These are phyloP conservation scores for Linanthus parryae DNA, from an alignment of 148 eudicot genomes.

Conservation along the genomic window DNA sequence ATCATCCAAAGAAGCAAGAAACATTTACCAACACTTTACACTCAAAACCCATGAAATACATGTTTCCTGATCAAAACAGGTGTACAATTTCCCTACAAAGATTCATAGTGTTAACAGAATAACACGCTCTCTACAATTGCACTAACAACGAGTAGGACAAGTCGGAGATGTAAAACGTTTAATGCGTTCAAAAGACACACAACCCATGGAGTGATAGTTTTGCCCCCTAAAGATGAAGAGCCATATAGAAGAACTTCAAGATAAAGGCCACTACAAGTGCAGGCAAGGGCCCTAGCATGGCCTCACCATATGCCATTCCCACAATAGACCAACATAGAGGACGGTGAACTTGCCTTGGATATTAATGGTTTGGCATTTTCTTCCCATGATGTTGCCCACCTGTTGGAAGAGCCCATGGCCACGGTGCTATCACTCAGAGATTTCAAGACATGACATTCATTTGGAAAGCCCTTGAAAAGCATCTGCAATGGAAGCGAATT, in stretches of 20 bases:
- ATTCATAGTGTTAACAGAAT: too few relatives aligned
- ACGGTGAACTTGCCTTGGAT: slow-evolving; percentile 35
- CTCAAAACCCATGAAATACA: too few relatives aligned
- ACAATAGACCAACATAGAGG: neutral
- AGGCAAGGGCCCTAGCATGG: too few relatives aligned
- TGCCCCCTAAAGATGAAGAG: too few relatives aligned
- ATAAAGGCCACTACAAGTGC: neutral
- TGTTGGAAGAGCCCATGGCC: slow-evolving; percentile 55
- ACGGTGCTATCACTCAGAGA: slow-evolving; percentile 54
- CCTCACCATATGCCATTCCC: too few relatives aligned
- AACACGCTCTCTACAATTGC: too few relatives aligned
- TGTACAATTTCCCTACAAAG: too few relatives aligned
- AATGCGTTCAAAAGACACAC: too few relatives aligned
- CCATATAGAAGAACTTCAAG: neutral
- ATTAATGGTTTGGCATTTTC: slow-evolving; percentile 77
- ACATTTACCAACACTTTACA: neutral
- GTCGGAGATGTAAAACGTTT: too few relatives aligned
- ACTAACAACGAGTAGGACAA: too few relatives aligned
- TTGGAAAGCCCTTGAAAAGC: slow-evolving; percentile 82
- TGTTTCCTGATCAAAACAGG: too few relatives aligned
- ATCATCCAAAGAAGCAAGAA: neutral
- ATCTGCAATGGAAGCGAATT: slow-evolving; percentile 31
- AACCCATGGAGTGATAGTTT: too few relatives aligned
- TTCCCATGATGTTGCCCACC: slow-evolving; percentile 89
- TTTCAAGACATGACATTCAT: slow-evolving; percentile 44